A percentile compares a stretch with the other conserved stretches of the same genome.
phyloP scores from a whole-genome alignment of 805 yeast species.

The Zygosaccharomyces kombuchaensis region DNA sequence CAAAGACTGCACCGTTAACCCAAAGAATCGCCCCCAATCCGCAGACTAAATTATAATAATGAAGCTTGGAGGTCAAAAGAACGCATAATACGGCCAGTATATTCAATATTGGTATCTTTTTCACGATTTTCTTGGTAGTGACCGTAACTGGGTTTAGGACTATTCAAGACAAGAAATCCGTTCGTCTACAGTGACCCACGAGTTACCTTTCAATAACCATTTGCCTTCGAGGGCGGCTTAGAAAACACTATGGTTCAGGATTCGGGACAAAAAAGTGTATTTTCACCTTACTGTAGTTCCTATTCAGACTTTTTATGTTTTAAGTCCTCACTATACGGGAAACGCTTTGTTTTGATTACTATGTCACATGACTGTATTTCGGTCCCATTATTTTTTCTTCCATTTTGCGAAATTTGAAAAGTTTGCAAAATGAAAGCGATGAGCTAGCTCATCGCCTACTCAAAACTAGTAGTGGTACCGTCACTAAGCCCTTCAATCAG shows the following conservation, averaged over 20 bases:
- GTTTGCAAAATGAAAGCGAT: constrained; percentile 4
- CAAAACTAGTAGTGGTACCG: background rate
- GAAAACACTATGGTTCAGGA: background rate
- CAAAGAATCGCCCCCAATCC: background rate
- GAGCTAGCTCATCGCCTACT: constrained; percentile 1
- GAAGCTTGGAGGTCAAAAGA: background rate
- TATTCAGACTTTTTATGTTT: background rate
- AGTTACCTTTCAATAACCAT: background rate
- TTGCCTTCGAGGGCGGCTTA: background rate
- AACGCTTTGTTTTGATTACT: background rate
- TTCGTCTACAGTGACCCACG: constrained; percentile 1
- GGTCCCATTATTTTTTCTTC: background rate
- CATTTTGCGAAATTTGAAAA: background rate
- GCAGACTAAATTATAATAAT: background rate
- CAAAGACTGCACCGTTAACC: background rate
- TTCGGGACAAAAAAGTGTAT: background rate
- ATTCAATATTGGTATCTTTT: background rate
- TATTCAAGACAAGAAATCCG: background rate
- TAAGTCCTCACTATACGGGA: too few relatives aligned
- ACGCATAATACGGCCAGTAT: background rate
- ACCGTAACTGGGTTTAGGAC: background rate
- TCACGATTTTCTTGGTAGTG: background rate
- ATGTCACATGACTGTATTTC: constrained; percentile 1
- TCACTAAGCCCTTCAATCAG: background rate
- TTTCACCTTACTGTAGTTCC: too few relatives aligned